A percentile compares a stretch with the other conserved stretches of the same genome.
Conservation (phyloP, 2,329 filamentous ascomycete genomes). For the Xylariomycetidae sp. region DNA sequence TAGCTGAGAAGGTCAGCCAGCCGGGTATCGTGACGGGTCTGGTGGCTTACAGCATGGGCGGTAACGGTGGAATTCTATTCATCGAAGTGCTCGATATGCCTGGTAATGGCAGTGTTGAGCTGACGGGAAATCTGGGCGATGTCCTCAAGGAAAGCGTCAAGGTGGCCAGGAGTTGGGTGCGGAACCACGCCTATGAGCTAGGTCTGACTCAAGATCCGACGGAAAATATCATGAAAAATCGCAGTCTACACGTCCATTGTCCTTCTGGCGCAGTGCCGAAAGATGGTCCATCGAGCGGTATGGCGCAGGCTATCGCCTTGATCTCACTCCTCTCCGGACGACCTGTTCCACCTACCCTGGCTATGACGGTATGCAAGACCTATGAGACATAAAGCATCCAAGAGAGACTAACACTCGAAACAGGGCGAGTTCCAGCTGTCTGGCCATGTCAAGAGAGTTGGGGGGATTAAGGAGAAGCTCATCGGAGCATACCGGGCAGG, state of each 20-base stretch:
- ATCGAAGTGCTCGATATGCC: conserved; percentile 99
- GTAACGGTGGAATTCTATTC: conserved; percentile 93
- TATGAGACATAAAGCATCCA: conserved; percentile 10
- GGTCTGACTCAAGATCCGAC: conserved; percentile 75
- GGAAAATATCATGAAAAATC: conserved; percentile 93
- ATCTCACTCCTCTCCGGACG: conserved; percentile 86
- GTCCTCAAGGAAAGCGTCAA: conserved; percentile 97
- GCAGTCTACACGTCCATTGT: conserved; percentile 93
- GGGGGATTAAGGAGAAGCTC: conserved; percentile 97
- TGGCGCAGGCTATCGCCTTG: conserved; percentile 89
- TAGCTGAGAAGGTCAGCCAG: conserved; percentile 77
- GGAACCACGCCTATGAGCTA: conserved; percentile 88
- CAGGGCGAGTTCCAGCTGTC: conserved; percentile 72
- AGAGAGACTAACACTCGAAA: conserved; percentile 17
- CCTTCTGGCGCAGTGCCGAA: conserved; percentile 94
- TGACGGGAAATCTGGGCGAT: conserved; percentile 93
- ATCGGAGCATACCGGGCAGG: conserved; percentile 91
- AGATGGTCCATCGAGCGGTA: conserved; percentile 80
- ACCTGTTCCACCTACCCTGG: conserved; percentile 82
- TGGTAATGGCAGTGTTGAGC: conserved; percentile 82
- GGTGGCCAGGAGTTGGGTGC: conserved; percentile 94
- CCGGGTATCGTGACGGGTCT: conserved; percentile 94
- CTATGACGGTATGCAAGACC: conserved; percentile 71
- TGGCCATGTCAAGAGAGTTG: conserved; percentile 87
- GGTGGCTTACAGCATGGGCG: conserved; percentile 88